phyloP scores from a whole-genome alignment of 345 rosid species.

The Passiflora organensis region DNA sequence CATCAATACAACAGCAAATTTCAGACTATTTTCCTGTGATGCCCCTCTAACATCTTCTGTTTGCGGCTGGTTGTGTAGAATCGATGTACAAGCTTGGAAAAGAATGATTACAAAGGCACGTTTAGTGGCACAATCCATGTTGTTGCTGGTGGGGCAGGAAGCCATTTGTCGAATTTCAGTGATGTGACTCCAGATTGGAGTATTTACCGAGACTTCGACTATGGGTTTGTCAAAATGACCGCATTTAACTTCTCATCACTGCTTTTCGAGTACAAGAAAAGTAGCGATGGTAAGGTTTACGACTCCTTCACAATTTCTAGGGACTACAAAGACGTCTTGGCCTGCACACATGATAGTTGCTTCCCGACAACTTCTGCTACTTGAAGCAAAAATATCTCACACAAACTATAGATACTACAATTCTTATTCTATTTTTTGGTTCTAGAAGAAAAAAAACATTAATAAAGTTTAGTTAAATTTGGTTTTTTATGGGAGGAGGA shows the following conservation, averaged over 20 bases:
- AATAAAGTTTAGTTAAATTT: no score
- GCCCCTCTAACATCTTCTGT: constrained; percentile 1
- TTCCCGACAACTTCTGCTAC: constrained; percentile 54
- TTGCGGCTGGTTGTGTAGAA: constrained; percentile 42
- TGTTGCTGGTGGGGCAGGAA: constrained; percentile 86
- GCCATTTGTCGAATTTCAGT: constrained; percentile 60
- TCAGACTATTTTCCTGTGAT: neutral
- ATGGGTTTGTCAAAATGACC: constrained; percentile 75
- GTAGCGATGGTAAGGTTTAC: constrained; percentile 61
- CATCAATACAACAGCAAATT: neutral
- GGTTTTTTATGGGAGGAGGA: no score
- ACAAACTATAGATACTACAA: no score
- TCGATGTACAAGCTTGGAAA: constrained; percentile 52
- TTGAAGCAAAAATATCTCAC: neutral
- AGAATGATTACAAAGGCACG: constrained; percentile 53
- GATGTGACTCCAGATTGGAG: constrained; percentile 57
- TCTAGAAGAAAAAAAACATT: no score
- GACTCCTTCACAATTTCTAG: constrained; percentile 83
- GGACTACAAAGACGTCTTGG: constrained; percentile 76
- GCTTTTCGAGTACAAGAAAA: constrained; percentile 83
- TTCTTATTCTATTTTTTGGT: no score
- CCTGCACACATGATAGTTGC: constrained; percentile 76
- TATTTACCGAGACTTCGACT: constrained; percentile 64
- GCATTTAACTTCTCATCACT: constrained; percentile 71
- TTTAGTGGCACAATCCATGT: constrained; percentile 75